Evolutionary conservation across 1,284 basidiomycete genomes (phyloP).

Genomic region (Ceratobasidium papillatum): DNA sequence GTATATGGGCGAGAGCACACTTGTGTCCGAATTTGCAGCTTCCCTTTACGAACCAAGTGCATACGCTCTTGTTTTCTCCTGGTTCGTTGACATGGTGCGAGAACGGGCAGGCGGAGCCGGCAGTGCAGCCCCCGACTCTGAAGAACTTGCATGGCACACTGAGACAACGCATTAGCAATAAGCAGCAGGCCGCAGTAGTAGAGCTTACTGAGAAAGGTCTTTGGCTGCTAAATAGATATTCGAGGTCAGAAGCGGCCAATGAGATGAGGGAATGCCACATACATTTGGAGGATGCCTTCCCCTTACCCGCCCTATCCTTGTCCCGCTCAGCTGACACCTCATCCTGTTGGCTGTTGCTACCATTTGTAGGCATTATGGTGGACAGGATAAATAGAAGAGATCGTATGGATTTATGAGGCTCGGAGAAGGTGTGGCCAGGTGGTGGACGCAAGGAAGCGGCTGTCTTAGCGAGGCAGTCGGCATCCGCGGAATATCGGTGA

Average conservation of each 20-base stretch:
- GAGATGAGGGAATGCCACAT: slow-evolving; percentile 43
- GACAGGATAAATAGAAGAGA: slow-evolving; percentile 3
- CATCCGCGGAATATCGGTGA: slow-evolving; percentile 29
- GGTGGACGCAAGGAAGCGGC: slow-evolving; percentile 15
- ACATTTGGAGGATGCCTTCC: slow-evolving; percentile 55
- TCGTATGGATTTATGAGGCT: not conserved
- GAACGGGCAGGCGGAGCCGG: slow-evolving; percentile 95
- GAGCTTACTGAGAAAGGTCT: slow-evolving; percentile 77
- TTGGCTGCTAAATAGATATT: slow-evolving; percentile 61
- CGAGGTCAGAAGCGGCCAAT: not conserved
- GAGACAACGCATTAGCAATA: not conserved
- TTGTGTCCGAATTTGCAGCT: slow-evolving; percentile 99
- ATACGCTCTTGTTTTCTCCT: slow-evolving; percentile 88
- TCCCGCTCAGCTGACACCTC: slow-evolving; percentile 49
- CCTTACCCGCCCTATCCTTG: slow-evolving; percentile 51
- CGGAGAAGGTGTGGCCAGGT: slow-evolving; percentile 6
- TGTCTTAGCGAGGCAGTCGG: slow-evolving; percentile 15
- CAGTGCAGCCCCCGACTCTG: slow-evolving; percentile 92
- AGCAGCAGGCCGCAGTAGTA: too few relatives aligned
- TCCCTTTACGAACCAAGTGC: slow-evolving; percentile 94
- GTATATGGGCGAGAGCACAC: slow-evolving; percentile 91
- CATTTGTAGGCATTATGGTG: slow-evolving; percentile 16
- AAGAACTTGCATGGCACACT: slow-evolving; percentile 97
- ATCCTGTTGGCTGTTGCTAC: slow-evolving; percentile 7
- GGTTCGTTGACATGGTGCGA: slow-evolving; percentile 77